Conservation (phyloP, 139 green algal genomes). For the Limnomonas spitsbergensis region DNA sequence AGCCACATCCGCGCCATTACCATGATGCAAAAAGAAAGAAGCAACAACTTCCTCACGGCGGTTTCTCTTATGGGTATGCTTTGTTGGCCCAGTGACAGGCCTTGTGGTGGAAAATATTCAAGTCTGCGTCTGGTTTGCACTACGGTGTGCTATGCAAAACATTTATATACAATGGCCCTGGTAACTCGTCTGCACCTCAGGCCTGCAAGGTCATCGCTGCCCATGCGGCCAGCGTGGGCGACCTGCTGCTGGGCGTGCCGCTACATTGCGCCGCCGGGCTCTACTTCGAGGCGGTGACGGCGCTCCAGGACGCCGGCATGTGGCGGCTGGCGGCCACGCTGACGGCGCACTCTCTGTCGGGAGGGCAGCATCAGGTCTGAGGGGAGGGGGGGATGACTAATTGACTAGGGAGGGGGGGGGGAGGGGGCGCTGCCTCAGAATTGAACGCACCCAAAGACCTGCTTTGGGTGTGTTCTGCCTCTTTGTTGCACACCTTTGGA, state of each 20-base stretch:
- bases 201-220: slow-evolving; percentile 74
- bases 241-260: slow-evolving; percentile 74
- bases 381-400: neutral
- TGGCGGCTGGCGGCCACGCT: slow-evolving; percentile 72
- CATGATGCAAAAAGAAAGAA: no score
- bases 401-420: neutral
- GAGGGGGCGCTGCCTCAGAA: neutral
- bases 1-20: no score
- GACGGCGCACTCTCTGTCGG: slow-evolving; percentile 42
- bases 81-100: no score
- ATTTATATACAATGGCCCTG: neutral
- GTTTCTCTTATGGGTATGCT: no score
- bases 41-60: no score
- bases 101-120: no score
- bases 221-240: slow-evolving; percentile 68
- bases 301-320: slow-evolving; percentile 68
- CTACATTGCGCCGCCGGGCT: slow-evolving; percentile 72
- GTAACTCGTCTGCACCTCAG: slow-evolving; percentile 25
- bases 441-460: no score
- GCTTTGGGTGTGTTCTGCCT: no score
- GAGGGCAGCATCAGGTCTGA: slow-evolving; percentile 7
- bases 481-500: no score
- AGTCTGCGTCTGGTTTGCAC: no score
- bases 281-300: slow-evolving; percentile 38
- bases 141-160: neutral